phyloP scores from a whole-genome alignment of 1,284 basidiomycete species.

The Hymenochaete sp. region DNA sequence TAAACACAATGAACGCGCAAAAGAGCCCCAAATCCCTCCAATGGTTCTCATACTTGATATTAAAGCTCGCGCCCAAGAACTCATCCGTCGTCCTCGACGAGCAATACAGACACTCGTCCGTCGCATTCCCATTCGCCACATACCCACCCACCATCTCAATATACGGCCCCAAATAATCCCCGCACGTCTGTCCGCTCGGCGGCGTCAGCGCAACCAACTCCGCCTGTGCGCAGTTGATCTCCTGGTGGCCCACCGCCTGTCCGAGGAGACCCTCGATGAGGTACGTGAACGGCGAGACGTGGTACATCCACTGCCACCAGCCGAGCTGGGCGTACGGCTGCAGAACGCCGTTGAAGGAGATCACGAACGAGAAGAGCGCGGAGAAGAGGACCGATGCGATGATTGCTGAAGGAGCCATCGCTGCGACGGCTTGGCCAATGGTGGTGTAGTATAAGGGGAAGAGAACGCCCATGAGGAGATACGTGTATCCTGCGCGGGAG shows the following conservation, averaged over 20 bases:
- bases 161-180: constrained; percentile 44
- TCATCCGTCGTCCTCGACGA: constrained; percentile 35
- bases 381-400: constrained; percentile 15
- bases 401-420: constrained; percentile 14
- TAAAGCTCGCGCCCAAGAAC: constrained; percentile 35
- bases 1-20: constrained; percentile 37
- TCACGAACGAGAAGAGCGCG: constrained; percentile 17
- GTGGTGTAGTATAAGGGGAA: constrained; percentile 17
- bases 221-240: constrained; percentile 44
- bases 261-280: constrained; percentile 21
- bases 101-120: constrained; percentile 48
- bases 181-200: constrained; percentile 53
- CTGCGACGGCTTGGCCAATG: constrained; percentile 20
- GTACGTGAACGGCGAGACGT: constrained; percentile 33
- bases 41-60: constrained; percentile 39
- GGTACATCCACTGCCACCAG: constrained; percentile 19
- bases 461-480: constrained; percentile 9
- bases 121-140: constrained; percentile 50
- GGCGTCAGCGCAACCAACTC: constrained; percentile 49
- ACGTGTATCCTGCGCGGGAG: constrained; percentile 16
- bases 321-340: constrained; percentile 12
- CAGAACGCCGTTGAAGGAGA: constrained; percentile 15
- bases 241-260: constrained; percentile 36
- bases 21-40: constrained; percentile 47
- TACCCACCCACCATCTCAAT: constrained; percentile 54